A percentile compares a stretch with the other conserved stretches of the same genome.
phyloP scores from a whole-genome alignment of 202 grass and related monocot species.

The Dendrocalamus latiflorus region DNA sequence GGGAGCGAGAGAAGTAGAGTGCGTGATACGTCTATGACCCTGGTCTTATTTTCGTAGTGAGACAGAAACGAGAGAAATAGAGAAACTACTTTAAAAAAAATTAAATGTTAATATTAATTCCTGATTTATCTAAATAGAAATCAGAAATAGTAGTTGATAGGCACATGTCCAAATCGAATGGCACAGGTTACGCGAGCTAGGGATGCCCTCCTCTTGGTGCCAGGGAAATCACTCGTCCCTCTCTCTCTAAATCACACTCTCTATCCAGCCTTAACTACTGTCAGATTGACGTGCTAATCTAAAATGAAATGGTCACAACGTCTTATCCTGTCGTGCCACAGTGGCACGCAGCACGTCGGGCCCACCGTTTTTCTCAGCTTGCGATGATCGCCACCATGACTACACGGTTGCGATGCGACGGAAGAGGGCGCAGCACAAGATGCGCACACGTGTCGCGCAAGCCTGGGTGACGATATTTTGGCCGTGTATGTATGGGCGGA shows the following conservation, averaged over 20 bases:
- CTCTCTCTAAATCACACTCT: neutral
- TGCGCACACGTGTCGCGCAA: too few relatives aligned
- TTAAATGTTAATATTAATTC: too few relatives aligned
- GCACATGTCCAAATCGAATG: neutral
- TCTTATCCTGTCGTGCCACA: neutral
- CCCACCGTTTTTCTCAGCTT: neutral
- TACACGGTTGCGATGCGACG: too few relatives aligned
- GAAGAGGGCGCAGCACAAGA: too few relatives aligned
- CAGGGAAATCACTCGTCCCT: neutral
- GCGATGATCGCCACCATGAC: too few relatives aligned
- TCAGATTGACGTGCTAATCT: neutral
- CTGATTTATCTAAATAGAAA: too few relatives aligned
- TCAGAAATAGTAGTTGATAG: too few relatives aligned
- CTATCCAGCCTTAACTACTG: neutral
- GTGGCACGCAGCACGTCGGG: neutral
- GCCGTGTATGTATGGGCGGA: neutral
- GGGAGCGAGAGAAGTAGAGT: too few relatives aligned
- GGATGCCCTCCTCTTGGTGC: neutral
- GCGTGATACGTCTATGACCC: too few relatives aligned
- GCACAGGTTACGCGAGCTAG: neutral
- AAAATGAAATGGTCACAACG: neutral
- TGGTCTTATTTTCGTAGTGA: too few relatives aligned
- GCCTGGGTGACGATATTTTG: neutral
- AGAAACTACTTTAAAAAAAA: too few relatives aligned
- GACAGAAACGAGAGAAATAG: too few relatives aligned